Evolutionary conservation across 768 basidiomycete genomes (phyloP), one percentile per base, ranked within the genome.

Genomic region (Russula ochroleuca): DNA sequence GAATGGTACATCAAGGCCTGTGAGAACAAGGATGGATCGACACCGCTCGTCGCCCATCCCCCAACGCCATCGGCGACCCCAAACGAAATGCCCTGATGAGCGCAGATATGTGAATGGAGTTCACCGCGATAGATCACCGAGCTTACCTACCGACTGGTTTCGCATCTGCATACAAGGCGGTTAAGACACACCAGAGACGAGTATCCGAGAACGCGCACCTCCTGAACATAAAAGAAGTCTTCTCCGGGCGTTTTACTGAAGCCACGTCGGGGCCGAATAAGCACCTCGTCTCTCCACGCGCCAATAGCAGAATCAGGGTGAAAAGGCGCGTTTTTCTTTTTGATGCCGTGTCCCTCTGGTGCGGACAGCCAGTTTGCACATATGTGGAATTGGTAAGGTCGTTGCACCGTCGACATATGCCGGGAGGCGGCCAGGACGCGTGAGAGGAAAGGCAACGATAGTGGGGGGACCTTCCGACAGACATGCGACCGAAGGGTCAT

Each of bases 11-110:
- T 94, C 56, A 98, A 77, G 0, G 91, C 84, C 75, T 97, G 94
- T 1, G 93, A 87, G 77, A 95, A 98, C 50, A 95, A 77, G 0
- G 92, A 87, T 1, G 92, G 92, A 74, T 97, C 93, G 57, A 92
- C 83, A 17, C 92, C 89, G 31, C 83, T 82, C 41, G 87, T 83
- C 53, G 84, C 81, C 95, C 95, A 98, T 21, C 94, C 94, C 2
- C 94, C 94, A 5, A 97, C 94, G 21, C 94, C 94, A 69, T 98
- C 94, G 43, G 94, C 91, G 5, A 97, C 83, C 41, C 92, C 93
- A 58, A 97, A 79, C 2, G 88, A 83, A 33, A 91, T 72, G 25
- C 90, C 89, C 89, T 92, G 35, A n/a, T 25, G 23, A 15, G 35
- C 48, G 21, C 57, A 23, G 47, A 58, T 37, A 50, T 50, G 57